phyloP scores from a whole-genome alignment of 129 eudicot genomes.

The Artemisia annua region DNA sequence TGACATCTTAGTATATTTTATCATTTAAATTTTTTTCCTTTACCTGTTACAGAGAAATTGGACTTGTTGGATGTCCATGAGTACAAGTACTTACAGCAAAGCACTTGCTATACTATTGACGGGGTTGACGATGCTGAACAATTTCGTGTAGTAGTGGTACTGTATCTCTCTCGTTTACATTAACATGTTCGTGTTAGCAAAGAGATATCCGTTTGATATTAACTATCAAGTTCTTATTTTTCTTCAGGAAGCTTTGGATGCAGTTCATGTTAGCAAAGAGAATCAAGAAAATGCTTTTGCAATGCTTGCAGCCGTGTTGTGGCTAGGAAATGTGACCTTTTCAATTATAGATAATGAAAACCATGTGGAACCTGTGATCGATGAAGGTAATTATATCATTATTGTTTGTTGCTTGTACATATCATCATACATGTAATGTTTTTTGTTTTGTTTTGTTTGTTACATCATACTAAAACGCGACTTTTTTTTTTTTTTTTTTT shows the following conservation, averaged over 20 bases:
- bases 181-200: neutral
- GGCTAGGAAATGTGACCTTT: conserved; percentile 90
- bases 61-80: conserved; percentile 63
- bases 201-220: conserved; percentile 2
- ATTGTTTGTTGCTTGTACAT: neutral
- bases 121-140: conserved; percentile 97
- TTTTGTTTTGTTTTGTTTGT: no score
- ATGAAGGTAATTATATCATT: conserved; percentile 57
- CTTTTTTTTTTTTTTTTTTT: no score
- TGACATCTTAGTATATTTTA: neutral
- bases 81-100: conserved; percentile 80
- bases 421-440: neutral
- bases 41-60: conserved; percentile 62
- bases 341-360: conserved; percentile 73
- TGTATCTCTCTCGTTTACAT: neutral
- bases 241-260: conserved; percentile 90
- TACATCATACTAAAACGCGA: no score
- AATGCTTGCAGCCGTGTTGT: conserved; percentile 93
- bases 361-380: conserved; percentile 84
- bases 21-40: conserved; percentile 7
- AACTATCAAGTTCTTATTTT: neutral
- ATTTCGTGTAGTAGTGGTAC: conserved; percentile 73
- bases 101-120: conserved; percentile 79
- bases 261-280: conserved; percentile 89
- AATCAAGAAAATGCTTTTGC: conserved; percentile 88